Conservation (phyloP, 371 early-diverging fungal genomes). For the Quaeritorhiza haematococci region DNA sequence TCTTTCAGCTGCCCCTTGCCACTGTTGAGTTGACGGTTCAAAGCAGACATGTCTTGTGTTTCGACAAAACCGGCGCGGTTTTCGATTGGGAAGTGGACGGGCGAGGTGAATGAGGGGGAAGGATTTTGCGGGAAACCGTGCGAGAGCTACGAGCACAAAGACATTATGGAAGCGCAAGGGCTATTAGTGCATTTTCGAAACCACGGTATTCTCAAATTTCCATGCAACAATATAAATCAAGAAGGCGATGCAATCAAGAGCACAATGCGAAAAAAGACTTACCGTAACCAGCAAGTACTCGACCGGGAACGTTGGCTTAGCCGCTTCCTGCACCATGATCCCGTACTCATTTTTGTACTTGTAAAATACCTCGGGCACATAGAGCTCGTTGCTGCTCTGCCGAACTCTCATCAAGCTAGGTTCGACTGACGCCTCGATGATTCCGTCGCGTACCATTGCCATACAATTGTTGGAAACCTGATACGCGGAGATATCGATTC, state of each 20-base stretch:
- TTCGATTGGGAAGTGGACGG: conserved; percentile 61
- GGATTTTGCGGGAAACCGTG: conserved; percentile 88
- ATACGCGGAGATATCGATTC: conserved; percentile 84
- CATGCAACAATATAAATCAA: not conserved
- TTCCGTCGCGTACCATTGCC: conserved; percentile 87
- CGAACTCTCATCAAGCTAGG: conserved; percentile 85
- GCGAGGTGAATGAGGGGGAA: conserved; percentile 64
- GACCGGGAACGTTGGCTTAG: conserved; percentile 91
- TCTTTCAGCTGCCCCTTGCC: conserved; percentile 33
- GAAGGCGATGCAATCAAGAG: conserved; percentile 2
- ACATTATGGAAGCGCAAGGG: not conserved
- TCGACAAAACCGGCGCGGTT: conserved; percentile 48
- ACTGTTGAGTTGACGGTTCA: conserved; percentile 34
- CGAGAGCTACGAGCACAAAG: conserved; percentile 62
- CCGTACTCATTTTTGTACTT: conserved; percentile 92
- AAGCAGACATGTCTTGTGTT: conserved; percentile 25
- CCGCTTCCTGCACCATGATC: conserved; percentile 69
- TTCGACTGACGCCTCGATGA: conserved; percentile 85
- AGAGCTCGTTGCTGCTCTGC: conserved; percentile 66
- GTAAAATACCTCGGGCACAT: conserved; percentile 95
- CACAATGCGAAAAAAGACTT: conserved; percentile 21
- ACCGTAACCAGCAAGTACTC: conserved; percentile 94
- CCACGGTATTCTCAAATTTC: not conserved
- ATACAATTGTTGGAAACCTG: conserved; percentile 90
- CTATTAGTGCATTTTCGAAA: not conserved